Evolutionary conservation across 495 filamentous ascomycete genomes (phyloP), one percentile per base, ranked within the genome.

Genomic region (Penicillium lagena): DNA sequence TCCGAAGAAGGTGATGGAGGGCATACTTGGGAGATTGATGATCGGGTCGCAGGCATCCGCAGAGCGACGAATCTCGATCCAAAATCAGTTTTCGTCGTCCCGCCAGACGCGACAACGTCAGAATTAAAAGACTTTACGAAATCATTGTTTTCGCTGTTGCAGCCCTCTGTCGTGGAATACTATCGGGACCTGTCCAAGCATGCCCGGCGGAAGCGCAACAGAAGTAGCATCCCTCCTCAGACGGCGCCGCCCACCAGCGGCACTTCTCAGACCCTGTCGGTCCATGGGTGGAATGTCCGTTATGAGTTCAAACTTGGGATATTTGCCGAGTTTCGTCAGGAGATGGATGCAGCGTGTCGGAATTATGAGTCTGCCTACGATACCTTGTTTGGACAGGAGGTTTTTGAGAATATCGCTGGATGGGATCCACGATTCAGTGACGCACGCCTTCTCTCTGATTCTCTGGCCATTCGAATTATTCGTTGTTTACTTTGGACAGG

Each of bases 271-370:
- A 86, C 84, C 0, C 63, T 96, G 13, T 86, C 89, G n/a, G 73
- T 80, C 9, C 84, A 87, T 43, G 89, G 86, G 5, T 96, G 90
- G 90, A 88, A 84, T 60, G 81, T 89, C 14, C 83, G 90, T 2
- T 96, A 95, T 58, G 90, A 96, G 54, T 89, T 91, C 68, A 96
- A 96, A 56, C 76, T 88, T 27, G 90, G 87, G 7, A 72, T 94
- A 1, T 87, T 96, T 56, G 88, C 90, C 29, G 89, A 95, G 58
- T 95, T 89, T 49, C 79, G 90, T 10, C 84, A 88, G 56, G 90
- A 96, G 55, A 87, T 90, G 78, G 90, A 95, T 54, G 80, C 77
- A 28, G 90, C 90, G 0, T 69, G 82, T 39, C 78, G 87, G 29
- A 89, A 86, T 42, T 96, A 86, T 50, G 86, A 90, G 52, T 80